Evolutionary conservation across 305 asterid genomes (phyloP), one percentile per base, ranked within the genome.

Genomic region (Fraxinus latifolia): DNA sequence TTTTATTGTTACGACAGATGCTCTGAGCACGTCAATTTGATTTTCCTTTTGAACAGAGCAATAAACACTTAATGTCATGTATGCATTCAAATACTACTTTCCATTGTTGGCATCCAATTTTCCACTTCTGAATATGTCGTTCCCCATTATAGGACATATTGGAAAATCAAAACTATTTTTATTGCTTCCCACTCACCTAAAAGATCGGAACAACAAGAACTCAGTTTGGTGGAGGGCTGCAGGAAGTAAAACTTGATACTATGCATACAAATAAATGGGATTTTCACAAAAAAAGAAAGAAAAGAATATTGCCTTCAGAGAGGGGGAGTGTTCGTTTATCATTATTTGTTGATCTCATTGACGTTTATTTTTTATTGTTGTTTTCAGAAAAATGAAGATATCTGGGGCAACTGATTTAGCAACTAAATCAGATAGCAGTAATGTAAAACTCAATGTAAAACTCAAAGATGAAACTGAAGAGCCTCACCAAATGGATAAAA

Each of bases 341-440:
- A 78, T 77, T 7, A 60, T 39, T 53, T 31, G 74, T 58, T 82
- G 68, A 77, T 81, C 58, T 85, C 62, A 77, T 73, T 32, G 67
- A 36, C n/a, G 19, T 55, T 73, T 15, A 53, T 65, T 42, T 83
- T 70, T 83, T 39, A 42, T 80, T 84, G 79, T 77, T 83, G 62
- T 82, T 80, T 83, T 79, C 91, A 96, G 99, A 80, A 96, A 93
- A 89, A 92, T 95, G 97, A 96, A 95, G 94, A 94, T 82, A 76
- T 87, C 91, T 75, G 98, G 98, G 76, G 91, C 95, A 15, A 82
- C 91, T 70, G 97, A 92, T 80, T 86, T 91, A 78, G 90, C 98
- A 80, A 88, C 98, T 67, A 93, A 90, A 86, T 91, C 98, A 21
- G 98, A 96, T 82, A 88, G 89, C 86, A 82, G 90, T 74, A 82